These are phyloP conservation scores for Furcasterigmium sp. DNA, from an alignment of 2,329 filamentous ascomycete genomes.

Conservation along the genomic window DNA sequence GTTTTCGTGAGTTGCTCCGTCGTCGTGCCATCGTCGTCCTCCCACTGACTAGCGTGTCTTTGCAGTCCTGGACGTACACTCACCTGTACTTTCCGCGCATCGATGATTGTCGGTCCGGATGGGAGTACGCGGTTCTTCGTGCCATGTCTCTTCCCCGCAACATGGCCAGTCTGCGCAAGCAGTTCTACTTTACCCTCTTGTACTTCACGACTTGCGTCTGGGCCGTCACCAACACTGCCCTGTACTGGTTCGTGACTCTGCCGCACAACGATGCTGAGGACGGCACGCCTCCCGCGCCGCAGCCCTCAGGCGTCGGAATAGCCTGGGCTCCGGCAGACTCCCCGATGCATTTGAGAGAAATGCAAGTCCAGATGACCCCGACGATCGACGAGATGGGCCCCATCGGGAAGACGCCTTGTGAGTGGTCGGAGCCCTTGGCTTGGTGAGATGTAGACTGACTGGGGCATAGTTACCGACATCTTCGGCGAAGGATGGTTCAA, in stretches of 20 bases:
- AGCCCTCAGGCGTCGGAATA: conserved; percentile 8
- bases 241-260: conserved; percentile 42
- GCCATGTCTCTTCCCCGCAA: conserved; percentile 40
- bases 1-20: conserved; percentile 34
- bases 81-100: conserved; percentile 42
- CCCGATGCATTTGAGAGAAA: not conserved
- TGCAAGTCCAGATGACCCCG: conserved; percentile 16
- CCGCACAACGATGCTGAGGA: conserved; percentile 18
- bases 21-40: not conserved
- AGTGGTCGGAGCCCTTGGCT: conserved; percentile 3
- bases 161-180: conserved; percentile 32
- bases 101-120: conserved; percentile 27
- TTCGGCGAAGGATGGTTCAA: conserved; percentile 44
- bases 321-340: not conserved
- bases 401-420: conserved; percentile 9
- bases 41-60: not conserved
- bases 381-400: conserved; percentile 4
- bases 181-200: conserved; percentile 45
- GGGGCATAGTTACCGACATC: conserved; percentile 35
- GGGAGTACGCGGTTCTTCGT: conserved; percentile 29
- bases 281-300: conserved; percentile 5
- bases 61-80: conserved; percentile 45
- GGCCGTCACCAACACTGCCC: conserved; percentile 41
- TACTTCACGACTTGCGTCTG: conserved; percentile 41
- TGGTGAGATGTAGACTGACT: not conserved